These are phyloP conservation scores for Neohortaea acidophila DNA, from an alignment of 495 filamentous ascomycete species.

Conservation along the genomic window DNA sequence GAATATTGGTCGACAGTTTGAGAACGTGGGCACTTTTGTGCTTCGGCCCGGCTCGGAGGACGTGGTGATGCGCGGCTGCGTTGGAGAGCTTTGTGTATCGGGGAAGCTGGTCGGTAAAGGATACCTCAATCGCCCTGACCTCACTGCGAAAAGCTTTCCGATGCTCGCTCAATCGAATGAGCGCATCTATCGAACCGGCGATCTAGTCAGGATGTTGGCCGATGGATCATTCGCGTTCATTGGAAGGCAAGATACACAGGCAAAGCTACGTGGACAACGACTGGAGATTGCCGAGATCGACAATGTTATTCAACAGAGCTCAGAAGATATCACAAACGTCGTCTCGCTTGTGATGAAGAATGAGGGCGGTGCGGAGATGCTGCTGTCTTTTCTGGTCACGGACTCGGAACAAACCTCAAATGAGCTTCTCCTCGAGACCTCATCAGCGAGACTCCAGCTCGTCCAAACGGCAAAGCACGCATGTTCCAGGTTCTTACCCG, in stretches of 20 bases:
- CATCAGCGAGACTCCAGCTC: slow-evolving; percentile 11
- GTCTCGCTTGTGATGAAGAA: slow-evolving; percentile 46
- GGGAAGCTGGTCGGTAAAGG: slow-evolving; percentile 77
- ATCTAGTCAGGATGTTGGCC: slow-evolving; percentile 56
- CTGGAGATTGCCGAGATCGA: slow-evolving; percentile 69
- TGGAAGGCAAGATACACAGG: slow-evolving; percentile 62
- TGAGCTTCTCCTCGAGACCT: slow-evolving; percentile 15
- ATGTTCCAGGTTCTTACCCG: slow-evolving; percentile 45
- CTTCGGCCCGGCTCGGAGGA: slow-evolving; percentile 50
- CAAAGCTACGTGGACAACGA: slow-evolving; percentile 65
- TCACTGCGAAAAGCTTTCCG: slow-evolving; percentile 50
- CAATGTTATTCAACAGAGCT: slow-evolving; percentile 40
- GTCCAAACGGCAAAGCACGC: slow-evolving; percentile 30
- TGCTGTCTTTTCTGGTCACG: slow-evolving; percentile 52
- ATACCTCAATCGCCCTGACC: slow-evolving; percentile 62
- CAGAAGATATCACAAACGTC: slow-evolving; percentile 37
- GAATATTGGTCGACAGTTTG: slow-evolving; percentile 74
- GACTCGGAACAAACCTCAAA: background rate
- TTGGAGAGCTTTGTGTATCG: slow-evolving; percentile 78
- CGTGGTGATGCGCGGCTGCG: slow-evolving; percentile 58
- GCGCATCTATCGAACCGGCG: slow-evolving; percentile 62
- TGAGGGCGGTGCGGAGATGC: slow-evolving; percentile 49
- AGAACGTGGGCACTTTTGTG: slow-evolving; percentile 69
- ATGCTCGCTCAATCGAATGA: slow-evolving; percentile 33
- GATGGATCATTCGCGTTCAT: slow-evolving; percentile 58